Evolutionary conservation across 352 stramenopile species (phyloP).

Genomic region (Globisporangium polare): DNA sequence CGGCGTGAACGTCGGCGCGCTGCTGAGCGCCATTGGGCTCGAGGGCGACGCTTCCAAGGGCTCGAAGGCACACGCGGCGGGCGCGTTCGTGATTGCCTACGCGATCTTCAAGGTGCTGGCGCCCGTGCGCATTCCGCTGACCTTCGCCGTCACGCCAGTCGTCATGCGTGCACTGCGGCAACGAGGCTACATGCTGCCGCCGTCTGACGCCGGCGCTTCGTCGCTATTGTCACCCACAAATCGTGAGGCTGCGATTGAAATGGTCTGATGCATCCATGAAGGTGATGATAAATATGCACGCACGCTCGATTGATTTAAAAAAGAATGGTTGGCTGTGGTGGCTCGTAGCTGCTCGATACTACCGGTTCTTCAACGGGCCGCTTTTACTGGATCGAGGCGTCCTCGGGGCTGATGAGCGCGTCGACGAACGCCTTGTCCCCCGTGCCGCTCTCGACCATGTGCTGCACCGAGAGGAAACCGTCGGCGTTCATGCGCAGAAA

Average conservation of each 20-base stretch:
- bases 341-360: not conserved
- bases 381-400: constrained; percentile 37
- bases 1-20: constrained; percentile 54
- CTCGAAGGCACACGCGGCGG: constrained; percentile 48
- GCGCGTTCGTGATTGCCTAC: constrained; percentile 75
- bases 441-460: constrained; percentile 69
- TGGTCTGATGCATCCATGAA: not conserved
- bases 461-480: constrained; percentile 79
- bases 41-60: constrained; percentile 29
- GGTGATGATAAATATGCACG: constrained; percentile 3
- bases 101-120: constrained; percentile 75
- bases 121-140: constrained; percentile 75
- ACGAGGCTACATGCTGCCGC: constrained; percentile 64
- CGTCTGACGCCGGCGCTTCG: not conserved
- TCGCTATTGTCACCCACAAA: not conserved
- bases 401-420: constrained; percentile 74
- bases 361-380: not conserved
- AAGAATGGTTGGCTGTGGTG: constrained; percentile 9
- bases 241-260: not conserved
- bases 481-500: constrained; percentile 81
- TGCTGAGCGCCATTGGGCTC: constrained; percentile 46
- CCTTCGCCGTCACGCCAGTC: constrained; percentile 72
- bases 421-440: constrained; percentile 81
- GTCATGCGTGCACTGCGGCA: constrained; percentile 60
- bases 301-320: not conserved